A percentile compares a stretch with the other conserved stretches of the same genome.
These are phyloP conservation scores for Trypanosoma brucei DNA, from an alignment of 208 protist species.

Conservation along the genomic window DNA sequence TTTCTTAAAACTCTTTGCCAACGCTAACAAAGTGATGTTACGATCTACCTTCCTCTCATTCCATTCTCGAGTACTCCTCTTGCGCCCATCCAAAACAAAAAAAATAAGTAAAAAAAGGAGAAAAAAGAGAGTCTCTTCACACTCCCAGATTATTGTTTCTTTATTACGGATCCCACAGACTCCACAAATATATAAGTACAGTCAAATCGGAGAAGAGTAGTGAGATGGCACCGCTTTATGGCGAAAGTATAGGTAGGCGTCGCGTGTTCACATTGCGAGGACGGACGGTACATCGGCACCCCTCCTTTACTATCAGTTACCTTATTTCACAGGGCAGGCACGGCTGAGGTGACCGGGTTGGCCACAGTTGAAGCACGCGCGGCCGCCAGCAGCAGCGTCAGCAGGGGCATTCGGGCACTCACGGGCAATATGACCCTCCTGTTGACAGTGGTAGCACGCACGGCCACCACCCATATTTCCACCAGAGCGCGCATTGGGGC, in stretches of 20 bases:
- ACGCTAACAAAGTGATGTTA: no score
- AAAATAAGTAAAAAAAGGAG: no score
- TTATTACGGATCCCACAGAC: no score
- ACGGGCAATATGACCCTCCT: slow-evolving; percentile 2
- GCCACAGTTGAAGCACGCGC: slow-evolving; percentile 79
- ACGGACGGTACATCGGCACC: neutral
- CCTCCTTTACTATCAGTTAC: neutral
- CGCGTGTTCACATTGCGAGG: neutral
- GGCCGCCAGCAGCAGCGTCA: slow-evolving; percentile 6
- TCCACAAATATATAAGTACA: no score
- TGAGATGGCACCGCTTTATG: no score
- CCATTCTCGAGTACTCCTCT: no score
- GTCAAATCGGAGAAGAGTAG: no score
- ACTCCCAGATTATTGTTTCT: no score
- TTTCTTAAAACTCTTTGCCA: neutral
- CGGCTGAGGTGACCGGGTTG: slow-evolving; percentile 80
- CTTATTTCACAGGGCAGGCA: slow-evolving; percentile 55
- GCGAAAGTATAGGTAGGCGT: no score
- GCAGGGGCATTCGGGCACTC: neutral
- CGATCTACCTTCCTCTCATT: no score
- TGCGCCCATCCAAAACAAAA: no score
- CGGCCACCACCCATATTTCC: slow-evolving; percentile 2
- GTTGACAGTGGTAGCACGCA: slow-evolving; percentile 1
- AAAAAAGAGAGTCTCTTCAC: no score
- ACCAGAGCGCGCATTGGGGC: neutral